Evolutionary conservation across 805 yeast species (phyloP).

Genomic region (Yarrowia sp.): DNA sequence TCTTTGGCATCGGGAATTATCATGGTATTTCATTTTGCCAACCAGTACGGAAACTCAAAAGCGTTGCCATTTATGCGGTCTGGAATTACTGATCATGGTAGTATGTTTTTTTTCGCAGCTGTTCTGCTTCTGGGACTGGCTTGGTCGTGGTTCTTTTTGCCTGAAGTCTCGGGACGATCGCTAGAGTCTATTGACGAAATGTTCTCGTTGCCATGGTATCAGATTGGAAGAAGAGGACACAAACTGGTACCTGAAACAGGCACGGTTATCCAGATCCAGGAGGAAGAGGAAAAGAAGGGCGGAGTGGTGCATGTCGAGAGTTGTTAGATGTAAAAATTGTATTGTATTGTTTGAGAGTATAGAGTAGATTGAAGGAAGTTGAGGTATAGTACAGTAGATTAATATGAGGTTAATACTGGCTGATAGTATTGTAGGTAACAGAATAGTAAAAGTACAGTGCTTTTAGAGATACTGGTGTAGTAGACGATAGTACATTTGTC

Average conservation of each 20-base stretch:
- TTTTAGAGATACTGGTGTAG: no score
- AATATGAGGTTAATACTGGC: no score
- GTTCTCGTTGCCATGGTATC: slow-evolving; percentile 55
- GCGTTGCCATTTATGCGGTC: slow-evolving; percentile 53
- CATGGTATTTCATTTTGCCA: slow-evolving; percentile 56
- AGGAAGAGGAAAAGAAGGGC: not conserved
- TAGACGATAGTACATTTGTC: no score
- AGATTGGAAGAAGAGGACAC: slow-evolving; percentile 42
- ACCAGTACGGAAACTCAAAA: slow-evolving; percentile 56
- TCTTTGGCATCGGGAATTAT: slow-evolving; percentile 49
- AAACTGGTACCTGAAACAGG: slow-evolving; percentile 3
- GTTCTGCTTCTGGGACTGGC: slow-evolving; percentile 44
- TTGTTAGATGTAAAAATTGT: not conserved
- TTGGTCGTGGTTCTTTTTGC: slow-evolving; percentile 50
- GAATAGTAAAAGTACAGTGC: no score
- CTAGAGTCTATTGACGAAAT: slow-evolving; percentile 52
- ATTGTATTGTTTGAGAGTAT: not conserved
- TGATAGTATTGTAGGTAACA: no score
- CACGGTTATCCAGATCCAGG: not conserved
- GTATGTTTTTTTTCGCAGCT: slow-evolving; percentile 51
- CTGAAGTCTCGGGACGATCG: slow-evolving; percentile 49
- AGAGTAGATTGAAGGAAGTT: no score
- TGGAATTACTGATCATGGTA: slow-evolving; percentile 46
- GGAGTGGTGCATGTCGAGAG: not conserved
- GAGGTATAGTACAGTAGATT: no score